These are phyloP conservation scores for Thecaphora thlaspeos DNA, from an alignment of 1,284 basidiomycete genomes.

Conservation along the genomic window DNA sequence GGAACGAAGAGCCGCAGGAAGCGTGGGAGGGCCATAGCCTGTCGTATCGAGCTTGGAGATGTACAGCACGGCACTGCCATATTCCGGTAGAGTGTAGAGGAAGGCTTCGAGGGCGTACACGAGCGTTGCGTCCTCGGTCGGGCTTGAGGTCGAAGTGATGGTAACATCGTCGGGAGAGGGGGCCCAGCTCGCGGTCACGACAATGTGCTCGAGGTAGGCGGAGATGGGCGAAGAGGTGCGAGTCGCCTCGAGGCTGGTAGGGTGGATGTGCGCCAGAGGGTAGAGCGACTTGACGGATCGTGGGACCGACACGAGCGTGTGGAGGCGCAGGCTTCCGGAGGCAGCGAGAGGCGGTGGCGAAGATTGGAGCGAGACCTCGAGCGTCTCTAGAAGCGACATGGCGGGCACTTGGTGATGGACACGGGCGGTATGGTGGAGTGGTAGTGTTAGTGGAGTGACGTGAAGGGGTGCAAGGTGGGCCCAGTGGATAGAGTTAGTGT, in stretches of 20 bases:
- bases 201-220: conserved; percentile 19
- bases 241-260: conserved; percentile 20
- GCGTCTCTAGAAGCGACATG: conserved; percentile 16
- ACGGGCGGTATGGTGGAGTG: no score
- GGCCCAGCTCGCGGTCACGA: conserved; percentile 38
- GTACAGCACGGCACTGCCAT: conserved; percentile 75
- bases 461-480: no score
- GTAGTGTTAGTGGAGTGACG: no score
- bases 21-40: conserved; percentile 65
- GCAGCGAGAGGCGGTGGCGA: conserved; percentile 20
- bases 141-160: no score
- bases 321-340: conserved; percentile 28
- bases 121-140: conserved; percentile 60
- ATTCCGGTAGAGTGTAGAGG: conserved; percentile 73
- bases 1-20: conserved; percentile 9
- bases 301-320: conserved; percentile 48
- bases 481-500: no score
- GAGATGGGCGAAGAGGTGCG: conserved; percentile 13
- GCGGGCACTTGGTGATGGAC: no score
- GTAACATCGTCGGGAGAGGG: conserved; percentile 7
- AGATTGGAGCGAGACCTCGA: conserved; percentile 9
- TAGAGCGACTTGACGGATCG: conserved; percentile 45
- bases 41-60: conserved; percentile 92
- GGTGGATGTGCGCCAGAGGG: conserved; percentile 51
- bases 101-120: conserved; percentile 78